A percentile compares a stretch with the other conserved stretches of the same genome.
Evolutionary conservation across 2,329 filamentous ascomycete species (phyloP).

Genomic region (Claviceps sp.): DNA sequence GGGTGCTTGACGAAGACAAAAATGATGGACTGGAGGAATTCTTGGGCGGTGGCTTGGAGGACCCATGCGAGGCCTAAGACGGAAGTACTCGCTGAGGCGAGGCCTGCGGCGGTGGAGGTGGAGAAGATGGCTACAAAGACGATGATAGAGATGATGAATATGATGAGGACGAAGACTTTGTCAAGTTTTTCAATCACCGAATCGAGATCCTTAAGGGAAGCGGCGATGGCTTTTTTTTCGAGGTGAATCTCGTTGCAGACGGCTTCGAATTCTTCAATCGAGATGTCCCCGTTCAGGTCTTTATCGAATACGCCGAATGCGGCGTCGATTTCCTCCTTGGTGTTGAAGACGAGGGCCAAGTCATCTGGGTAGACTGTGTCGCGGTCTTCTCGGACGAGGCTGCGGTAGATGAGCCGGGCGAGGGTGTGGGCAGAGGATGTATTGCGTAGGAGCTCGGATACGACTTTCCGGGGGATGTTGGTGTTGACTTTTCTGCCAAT

Average conservation of each 20-base stretch:
- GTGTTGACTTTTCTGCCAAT: conserved; percentile 62
- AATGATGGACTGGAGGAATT: conserved; percentile 85
- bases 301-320: conserved; percentile 92
- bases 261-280: conserved; percentile 84
- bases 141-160: conserved; percentile 64
- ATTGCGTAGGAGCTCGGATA: conserved; percentile 61
- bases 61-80: conserved; percentile 88
- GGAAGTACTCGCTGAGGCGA: conserved; percentile 79
- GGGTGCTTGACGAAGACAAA: conserved; percentile 97
- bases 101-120: conserved; percentile 72
- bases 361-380: conserved; percentile 71
- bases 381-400: conserved; percentile 59
- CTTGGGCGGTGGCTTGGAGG: conserved; percentile 82
- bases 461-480: conserved; percentile 72
- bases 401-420: conserved; percentile 77
- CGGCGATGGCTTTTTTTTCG: conserved; percentile 89
- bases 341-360: conserved; percentile 63
- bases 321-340: conserved; percentile 72
- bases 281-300: conserved; percentile 92
- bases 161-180: conserved; percentile 77
- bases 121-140: conserved; percentile 86
- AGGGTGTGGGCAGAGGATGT: conserved; percentile 68
- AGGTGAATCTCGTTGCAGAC: conserved; percentile 90
- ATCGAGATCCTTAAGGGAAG: conserved; percentile 87
- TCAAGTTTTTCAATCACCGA: conserved; percentile 86